Evolutionary conservation across 805 yeast species (phyloP).

Genomic region (Starmerella kuoi): DNA sequence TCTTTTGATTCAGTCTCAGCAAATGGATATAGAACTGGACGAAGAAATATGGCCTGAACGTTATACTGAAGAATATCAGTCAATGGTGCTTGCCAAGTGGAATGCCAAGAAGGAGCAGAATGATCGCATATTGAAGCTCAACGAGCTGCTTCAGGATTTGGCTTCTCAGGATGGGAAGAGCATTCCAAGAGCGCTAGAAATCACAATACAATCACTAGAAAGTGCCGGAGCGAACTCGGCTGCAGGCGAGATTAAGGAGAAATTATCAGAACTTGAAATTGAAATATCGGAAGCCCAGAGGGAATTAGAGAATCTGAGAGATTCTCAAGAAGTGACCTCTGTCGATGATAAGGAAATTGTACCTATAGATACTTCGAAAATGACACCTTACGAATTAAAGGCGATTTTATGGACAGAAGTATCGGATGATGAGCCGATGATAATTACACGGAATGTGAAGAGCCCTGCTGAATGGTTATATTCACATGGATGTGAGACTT

Average conservation of each 20-base stretch:
- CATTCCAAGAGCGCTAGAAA: not conserved
- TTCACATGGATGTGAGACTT: not conserved
- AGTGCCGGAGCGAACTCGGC: not conserved
- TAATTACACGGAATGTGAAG: not conserved
- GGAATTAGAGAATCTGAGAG: not conserved
- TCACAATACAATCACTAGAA: not conserved
- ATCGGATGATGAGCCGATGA: not conserved
- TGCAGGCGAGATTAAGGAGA: not conserved
- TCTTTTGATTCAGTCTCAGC: slow-evolving; percentile 6
- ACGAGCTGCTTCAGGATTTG: not conserved
- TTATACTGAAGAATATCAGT: slow-evolving; percentile 2
- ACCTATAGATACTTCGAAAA: not conserved
- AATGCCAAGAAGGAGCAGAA: not conserved
- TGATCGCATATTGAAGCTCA: not conserved
- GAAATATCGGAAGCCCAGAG: not conserved
- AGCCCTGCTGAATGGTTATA: not conserved
- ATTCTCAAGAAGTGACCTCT: not conserved
- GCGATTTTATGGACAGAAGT: not conserved
- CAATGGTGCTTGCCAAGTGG: not conserved
- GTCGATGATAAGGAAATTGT: not conserved
- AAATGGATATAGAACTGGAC: not conserved
- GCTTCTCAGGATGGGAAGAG: not conserved
- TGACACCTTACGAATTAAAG: not conserved
- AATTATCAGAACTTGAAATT: not conserved
- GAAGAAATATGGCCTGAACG: slow-evolving; percentile 10